phyloP scores from a whole-genome alignment of 208 protist genomes.

The Leishmania lainsoni region DNA sequence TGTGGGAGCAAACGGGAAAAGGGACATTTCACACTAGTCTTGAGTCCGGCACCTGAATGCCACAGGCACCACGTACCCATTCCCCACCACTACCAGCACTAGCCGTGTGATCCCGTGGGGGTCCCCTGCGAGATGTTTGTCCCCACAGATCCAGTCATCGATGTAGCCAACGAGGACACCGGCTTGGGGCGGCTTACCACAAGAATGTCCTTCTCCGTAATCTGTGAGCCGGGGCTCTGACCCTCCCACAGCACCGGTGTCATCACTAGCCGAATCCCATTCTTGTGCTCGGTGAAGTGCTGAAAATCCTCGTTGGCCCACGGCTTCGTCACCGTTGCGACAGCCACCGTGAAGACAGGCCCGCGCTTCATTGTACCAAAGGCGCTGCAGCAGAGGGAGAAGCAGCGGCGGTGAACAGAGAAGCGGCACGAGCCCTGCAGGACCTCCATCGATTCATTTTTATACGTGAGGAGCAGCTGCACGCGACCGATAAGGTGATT shows the following conservation, averaged over 20 bases:
- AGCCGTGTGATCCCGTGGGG: not conserved
- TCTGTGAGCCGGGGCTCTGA: slow-evolving; percentile 42
- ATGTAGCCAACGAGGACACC: not conserved
- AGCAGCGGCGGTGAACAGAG: slow-evolving; percentile 54
- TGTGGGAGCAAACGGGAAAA: not conserved
- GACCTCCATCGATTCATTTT: slow-evolving; percentile 61
- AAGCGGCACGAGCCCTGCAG: slow-evolving; percentile 74
- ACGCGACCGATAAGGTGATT: slow-evolving; percentile 66
- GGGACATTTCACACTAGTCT: not conserved
- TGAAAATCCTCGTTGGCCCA: slow-evolving; percentile 53
- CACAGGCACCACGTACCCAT: not conserved
- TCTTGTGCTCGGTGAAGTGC: slow-evolving; percentile 58
- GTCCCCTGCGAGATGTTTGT: not conserved
- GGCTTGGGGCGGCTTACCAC: slow-evolving; percentile 50
- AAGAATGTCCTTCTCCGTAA: slow-evolving; percentile 65
- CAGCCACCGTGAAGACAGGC: slow-evolving; percentile 64
- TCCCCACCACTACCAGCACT: not conserved
- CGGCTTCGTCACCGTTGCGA: slow-evolving; percentile 49
- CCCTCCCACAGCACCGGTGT: slow-evolving; percentile 64
- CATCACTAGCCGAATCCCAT: slow-evolving; percentile 66
- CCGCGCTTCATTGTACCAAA: slow-evolving; percentile 47
- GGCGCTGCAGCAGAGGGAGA: slow-evolving; percentile 60
- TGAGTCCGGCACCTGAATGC: not conserved
- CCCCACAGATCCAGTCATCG: not conserved
- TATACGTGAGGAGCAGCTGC: slow-evolving; percentile 67